Percentiles rank a stretch among this genome's conserved stretches.
These are phyloP conservation scores for Cladophialophora bantiana DNA, from an alignment of 2,329 filamentous ascomycete species.

Conservation along the genomic window DNA sequence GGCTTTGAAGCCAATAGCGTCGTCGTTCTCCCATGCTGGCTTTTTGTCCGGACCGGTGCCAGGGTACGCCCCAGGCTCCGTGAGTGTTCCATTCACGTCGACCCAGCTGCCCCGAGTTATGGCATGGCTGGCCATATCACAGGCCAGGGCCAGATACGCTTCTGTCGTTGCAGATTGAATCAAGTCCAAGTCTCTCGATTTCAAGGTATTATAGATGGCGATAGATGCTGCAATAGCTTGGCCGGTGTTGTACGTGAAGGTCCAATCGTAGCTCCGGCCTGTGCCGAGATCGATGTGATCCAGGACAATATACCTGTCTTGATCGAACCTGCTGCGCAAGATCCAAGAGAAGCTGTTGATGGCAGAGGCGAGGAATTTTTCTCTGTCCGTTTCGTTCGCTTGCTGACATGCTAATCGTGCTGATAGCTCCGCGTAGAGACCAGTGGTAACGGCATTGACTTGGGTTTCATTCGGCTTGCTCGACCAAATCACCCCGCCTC, in stretches of 20 bases:
- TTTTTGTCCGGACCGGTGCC: slow-evolving; percentile 17
- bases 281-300: slow-evolving; percentile 31
- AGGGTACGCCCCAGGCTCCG: slow-evolving; percentile 31
- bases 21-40: slow-evolving; percentile 29
- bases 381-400: background rate
- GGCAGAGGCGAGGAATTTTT: slow-evolving; percentile 19
- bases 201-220: slow-evolving; percentile 30
- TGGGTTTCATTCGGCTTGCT: slow-evolving; percentile 29
- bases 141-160: slow-evolving; percentile 29
- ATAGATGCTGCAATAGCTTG: slow-evolving; percentile 33
- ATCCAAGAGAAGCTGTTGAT: slow-evolving; percentile 30
- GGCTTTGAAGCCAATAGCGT: slow-evolving; percentile 36
- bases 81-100: slow-evolving; percentile 29
- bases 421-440: slow-evolving; percentile 34
- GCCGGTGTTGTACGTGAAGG: slow-evolving; percentile 37
- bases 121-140: slow-evolving; percentile 27
- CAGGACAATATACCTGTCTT: slow-evolving; percentile 24
- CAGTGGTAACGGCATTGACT: slow-evolving; percentile 35
- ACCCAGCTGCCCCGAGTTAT: slow-evolving; percentile 34
- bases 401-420: slow-evolving; percentile 23
- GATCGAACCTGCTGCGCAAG: slow-evolving; percentile 24
- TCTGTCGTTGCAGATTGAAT: slow-evolving; percentile 4
- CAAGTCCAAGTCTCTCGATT: background rate
- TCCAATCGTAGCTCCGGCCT: slow-evolving; percentile 28
- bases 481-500: slow-evolving; percentile 35